Evolutionary conservation across 768 basidiomycete species (phyloP).

Genomic region (Phaeotremella fagi): DNA sequence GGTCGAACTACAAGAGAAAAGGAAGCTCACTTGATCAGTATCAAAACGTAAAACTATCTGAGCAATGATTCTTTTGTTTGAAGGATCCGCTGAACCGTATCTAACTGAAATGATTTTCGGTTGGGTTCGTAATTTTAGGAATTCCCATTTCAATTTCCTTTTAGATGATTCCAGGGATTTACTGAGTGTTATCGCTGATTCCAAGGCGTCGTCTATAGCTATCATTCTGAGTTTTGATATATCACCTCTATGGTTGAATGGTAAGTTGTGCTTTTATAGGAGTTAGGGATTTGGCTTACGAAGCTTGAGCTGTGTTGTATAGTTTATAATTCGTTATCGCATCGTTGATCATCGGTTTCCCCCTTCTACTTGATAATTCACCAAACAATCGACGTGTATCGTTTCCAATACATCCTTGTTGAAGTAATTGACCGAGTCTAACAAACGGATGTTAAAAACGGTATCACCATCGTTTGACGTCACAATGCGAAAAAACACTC

Average conservation of each 20-base stretch:
- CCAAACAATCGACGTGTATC: background rate
- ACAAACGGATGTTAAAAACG: background rate
- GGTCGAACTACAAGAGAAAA: background rate
- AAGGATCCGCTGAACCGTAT: constrained; percentile 4
- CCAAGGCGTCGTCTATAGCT: background rate
- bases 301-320: constrained; percentile 13
- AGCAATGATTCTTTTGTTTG: background rate
- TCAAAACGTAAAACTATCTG: constrained; percentile 15
- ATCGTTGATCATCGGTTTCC: constrained; percentile 1
- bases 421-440: constrained; percentile 9
- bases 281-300: constrained; percentile 1
- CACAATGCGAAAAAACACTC: background rate
- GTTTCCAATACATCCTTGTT: background rate
- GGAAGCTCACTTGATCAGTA: constrained; percentile 13
- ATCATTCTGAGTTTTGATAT: background rate
- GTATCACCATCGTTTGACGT: background rate
- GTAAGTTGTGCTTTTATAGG: background rate
- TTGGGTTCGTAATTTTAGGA: background rate
- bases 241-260: background rate
- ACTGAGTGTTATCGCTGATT: constrained; percentile 2
- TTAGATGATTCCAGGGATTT: constrained; percentile 2
- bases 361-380: background rate
- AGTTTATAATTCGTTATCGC: constrained; percentile 1
- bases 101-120: constrained; percentile 13
- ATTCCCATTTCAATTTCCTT: constrained; percentile 5